Percentiles rank a stretch among this genome's conserved stretches.
Conservation (phyloP, 345 rosid species). For the Melaleuca alternifolia region DNA sequence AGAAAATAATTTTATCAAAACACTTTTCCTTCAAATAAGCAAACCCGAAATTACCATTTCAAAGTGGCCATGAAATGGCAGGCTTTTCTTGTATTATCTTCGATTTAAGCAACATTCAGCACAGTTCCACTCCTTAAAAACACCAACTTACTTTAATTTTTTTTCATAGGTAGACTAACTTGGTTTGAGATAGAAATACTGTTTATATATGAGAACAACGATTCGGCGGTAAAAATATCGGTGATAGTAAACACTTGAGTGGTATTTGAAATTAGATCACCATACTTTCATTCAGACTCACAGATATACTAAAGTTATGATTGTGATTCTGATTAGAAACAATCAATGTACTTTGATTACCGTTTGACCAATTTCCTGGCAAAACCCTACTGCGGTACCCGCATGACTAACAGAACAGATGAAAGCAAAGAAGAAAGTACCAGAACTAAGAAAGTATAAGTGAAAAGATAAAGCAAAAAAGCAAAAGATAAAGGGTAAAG, state of each 20-base stretch:
- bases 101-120: neutral
- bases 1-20: neutral
- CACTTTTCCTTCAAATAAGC: neutral
- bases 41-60: neutral
- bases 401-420: neutral
- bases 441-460: neutral
- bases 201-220: too few relatives aligned
- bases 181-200: neutral
- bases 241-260: neutral
- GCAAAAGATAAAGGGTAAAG: neutral
- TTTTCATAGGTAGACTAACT: neutral
- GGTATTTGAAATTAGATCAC: neutral
- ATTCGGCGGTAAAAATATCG: neutral
- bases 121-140: neutral
- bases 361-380: neutral
- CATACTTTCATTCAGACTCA: neutral
- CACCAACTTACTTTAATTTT: neutral
- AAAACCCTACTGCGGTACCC: neutral
- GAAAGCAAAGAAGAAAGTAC: neutral
- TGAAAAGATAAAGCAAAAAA: neutral
- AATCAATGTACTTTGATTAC: neutral
- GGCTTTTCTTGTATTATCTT: neutral
- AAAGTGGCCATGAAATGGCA: neutral
- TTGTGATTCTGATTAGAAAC: neutral
- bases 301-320: neutral